A percentile compares a stretch with the other conserved stretches of the same genome.
phyloP scores from a whole-genome alignment of 305 asterid genomes.

The Fraxinus platypoda region DNA sequence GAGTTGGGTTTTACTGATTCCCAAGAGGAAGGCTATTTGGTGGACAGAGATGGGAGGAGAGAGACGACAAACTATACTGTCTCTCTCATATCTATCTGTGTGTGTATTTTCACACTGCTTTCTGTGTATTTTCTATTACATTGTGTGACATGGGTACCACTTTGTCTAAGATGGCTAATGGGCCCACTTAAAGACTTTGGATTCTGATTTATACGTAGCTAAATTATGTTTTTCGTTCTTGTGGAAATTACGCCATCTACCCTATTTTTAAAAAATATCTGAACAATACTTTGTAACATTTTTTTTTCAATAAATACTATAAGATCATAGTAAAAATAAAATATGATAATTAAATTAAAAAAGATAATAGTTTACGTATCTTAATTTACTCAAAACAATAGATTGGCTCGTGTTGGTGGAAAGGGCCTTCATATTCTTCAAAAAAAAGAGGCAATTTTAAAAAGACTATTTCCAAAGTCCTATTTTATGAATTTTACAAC shows the following conservation, averaged over 20 bases:
- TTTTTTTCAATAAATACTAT: no score
- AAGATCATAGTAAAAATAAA: not conserved
- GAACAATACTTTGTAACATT: not conserved
- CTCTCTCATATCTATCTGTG: conserved; percentile 28
- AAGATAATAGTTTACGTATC: not conserved
- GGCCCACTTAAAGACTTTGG: conserved; percentile 29
- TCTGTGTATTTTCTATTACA: conserved; percentile 22
- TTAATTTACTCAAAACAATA: not conserved
- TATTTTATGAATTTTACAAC: no score
- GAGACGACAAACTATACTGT: conserved; percentile 33
- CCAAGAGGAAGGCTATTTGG: conserved; percentile 30
- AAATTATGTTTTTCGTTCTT: not conserved
- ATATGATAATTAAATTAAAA: not conserved
- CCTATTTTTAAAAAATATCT: not conserved
- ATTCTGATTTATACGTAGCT: conserved; percentile 33
- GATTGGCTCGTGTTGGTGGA: no score
- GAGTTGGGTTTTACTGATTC: conserved; percentile 27
- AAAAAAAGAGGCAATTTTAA: no score
- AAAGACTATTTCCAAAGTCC: no score
- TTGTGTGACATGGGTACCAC: conserved; percentile 24
- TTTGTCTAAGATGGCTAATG: not conserved
- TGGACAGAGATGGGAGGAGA: conserved; percentile 27
- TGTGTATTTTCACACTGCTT: conserved; percentile 16
- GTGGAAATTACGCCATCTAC: not conserved
- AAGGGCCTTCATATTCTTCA: no score